These are phyloP conservation scores for Pontederia crassipes DNA, from an alignment of 176 grass and related monocot genomes.

Conservation along the genomic window DNA sequence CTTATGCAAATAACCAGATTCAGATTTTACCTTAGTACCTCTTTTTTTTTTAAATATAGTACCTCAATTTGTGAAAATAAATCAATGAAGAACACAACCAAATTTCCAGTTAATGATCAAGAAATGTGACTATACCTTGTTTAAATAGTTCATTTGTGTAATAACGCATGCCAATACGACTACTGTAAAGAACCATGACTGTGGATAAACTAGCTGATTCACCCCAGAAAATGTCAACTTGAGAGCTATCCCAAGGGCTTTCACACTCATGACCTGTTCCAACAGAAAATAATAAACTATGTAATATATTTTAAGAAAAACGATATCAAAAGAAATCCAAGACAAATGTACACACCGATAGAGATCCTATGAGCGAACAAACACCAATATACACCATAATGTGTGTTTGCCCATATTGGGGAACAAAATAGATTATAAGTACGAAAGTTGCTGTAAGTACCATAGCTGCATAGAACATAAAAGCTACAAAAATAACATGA, in stretches of 20 bases:
- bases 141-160: constrained; percentile 8
- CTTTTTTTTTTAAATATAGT: too few species aligned
- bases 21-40: background rate
- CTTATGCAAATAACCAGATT: too few species aligned
- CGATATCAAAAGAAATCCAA: background rate
- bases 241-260: constrained; percentile 6
- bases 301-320: background rate
- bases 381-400: constrained; percentile 77
- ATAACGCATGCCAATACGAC: background rate
- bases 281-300: background rate
- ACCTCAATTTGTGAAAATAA: background rate
- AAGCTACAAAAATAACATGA: constrained; percentile 38
- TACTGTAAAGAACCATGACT: background rate
- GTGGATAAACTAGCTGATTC: constrained; percentile 9
- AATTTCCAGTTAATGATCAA: background rate
- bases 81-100: background rate
- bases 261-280: constrained; percentile 10
- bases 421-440: constrained; percentile 66
- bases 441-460: constrained; percentile 58
- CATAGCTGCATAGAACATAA: constrained; percentile 49
- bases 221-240: constrained; percentile 10
- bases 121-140: background rate
- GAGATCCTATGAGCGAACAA: constrained; percentile 76
- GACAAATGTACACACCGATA: constrained; percentile 43
- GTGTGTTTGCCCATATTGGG: constrained; percentile 74